phyloP scores from a whole-genome alignment of 768 basidiomycete species.

The Phylloporus arenicola region DNA sequence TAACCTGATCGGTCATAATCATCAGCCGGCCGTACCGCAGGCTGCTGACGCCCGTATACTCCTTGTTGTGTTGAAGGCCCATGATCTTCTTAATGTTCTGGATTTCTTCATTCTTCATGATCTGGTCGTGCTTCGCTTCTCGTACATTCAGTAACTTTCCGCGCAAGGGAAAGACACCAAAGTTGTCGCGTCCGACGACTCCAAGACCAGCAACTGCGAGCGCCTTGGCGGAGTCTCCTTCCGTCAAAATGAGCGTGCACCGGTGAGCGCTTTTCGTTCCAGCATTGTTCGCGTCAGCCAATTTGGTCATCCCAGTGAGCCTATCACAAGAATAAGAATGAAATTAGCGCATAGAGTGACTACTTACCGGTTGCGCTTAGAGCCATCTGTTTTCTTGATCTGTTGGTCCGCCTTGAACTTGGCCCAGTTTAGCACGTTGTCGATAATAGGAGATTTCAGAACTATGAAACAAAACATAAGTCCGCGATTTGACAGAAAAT shows the following conservation, averaged over 20 bases:
- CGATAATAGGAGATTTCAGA: constrained; percentile 82
- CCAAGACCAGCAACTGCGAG: constrained; percentile 91
- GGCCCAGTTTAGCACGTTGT: constrained; percentile 92
- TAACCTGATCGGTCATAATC: constrained; percentile 99
- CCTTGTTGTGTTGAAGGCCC: constrained; percentile 91
- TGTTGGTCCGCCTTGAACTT: constrained; percentile 95
- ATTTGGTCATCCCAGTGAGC: constrained; percentile 84
- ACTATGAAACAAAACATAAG: constrained; percentile 42
- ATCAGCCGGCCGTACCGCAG: constrained; percentile 92
- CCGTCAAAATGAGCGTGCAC: constrained; percentile 95
- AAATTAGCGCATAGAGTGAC: neutral
- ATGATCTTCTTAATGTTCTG: constrained; percentile 98
- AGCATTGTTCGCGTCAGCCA: constrained; percentile 96
- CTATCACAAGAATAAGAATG: constrained; percentile 35
- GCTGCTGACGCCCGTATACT: constrained; percentile 61
- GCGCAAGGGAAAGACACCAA: constrained; percentile 95
- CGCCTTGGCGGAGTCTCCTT: constrained; percentile 98
- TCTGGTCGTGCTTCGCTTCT: constrained; percentile 92
- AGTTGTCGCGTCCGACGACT: constrained; percentile 94
- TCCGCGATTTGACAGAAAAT: neutral
- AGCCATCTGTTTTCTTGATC: constrained; percentile 93
- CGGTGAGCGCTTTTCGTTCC: constrained; percentile 74
- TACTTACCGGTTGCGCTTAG: constrained; percentile 75
- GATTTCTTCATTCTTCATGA: constrained; percentile 97
- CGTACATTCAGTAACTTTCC: constrained; percentile 97